Evolutionary conservation across 768 basidiomycete species (phyloP).

Genomic region (Omphalotus guepiniiformis): DNA sequence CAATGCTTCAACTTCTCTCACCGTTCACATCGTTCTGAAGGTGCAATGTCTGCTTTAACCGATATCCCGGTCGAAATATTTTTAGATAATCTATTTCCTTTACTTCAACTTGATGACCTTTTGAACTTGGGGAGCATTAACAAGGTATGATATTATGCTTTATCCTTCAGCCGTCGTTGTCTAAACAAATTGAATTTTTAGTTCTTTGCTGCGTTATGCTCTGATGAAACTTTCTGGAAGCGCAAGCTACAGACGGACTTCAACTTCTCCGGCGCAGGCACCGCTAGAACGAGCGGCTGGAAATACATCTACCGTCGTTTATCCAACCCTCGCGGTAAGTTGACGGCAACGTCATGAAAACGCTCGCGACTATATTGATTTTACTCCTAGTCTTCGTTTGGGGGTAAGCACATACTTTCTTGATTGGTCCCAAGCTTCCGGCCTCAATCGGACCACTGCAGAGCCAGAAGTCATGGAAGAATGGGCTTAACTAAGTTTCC

Average conservation of each 20-base stretch:
- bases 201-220: conserved; percentile 55
- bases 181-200: conserved; percentile 13
- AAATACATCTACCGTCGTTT: conserved; percentile 75
- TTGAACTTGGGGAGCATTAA: conserved; percentile 56
- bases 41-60: conserved; percentile 38
- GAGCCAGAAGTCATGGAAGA: conserved; percentile 59
- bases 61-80: conserved; percentile 75
- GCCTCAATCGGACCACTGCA: conserved; percentile 22
- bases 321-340: conserved; percentile 62
- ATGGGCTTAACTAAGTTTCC: conserved; percentile 48
- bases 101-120: conserved; percentile 51
- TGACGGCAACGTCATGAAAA: conserved; percentile 1
- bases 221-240: conserved; percentile 81
- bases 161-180: neutral
- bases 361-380: neutral
- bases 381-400: conserved; percentile 41
- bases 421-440: conserved; percentile 1
- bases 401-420: conserved; percentile 34
- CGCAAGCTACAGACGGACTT: conserved; percentile 64
- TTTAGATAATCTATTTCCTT: conserved; percentile 66
- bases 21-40: neutral
- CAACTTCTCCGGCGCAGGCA: conserved; percentile 70
- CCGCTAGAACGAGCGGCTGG: conserved; percentile 75
- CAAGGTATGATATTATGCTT: conserved; percentile 29
- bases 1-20: no score